These are phyloP conservation scores for Cyanophora paradoxa DNA, from an alignment of 78 protist genomes.

Conservation along the genomic window DNA sequence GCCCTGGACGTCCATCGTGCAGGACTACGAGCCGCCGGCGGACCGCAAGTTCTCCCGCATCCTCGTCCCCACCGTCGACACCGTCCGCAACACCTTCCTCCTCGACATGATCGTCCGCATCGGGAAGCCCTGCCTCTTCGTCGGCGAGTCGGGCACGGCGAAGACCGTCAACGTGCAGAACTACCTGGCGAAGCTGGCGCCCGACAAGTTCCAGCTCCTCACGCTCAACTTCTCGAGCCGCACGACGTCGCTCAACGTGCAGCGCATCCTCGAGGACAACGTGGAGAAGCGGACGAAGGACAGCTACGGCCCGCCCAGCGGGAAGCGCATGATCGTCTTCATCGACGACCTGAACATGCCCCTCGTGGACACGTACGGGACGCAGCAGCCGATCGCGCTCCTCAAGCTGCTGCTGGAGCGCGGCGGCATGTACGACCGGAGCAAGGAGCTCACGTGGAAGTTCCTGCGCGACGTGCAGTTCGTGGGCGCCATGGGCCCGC, in stretches of 20 bases:
- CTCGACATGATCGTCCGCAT: constrained; percentile 46
- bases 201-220: constrained; percentile 3
- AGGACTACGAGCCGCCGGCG: constrained; percentile 61
- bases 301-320: constrained; percentile 63
- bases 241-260: constrained; percentile 43
- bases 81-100: constrained; percentile 39
- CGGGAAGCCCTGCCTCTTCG: constrained; percentile 46
- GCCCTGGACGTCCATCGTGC: constrained; percentile 53
- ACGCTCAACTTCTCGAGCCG: constrained; percentile 58
- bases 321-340: constrained; percentile 44
- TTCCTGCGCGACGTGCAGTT: constrained; percentile 35
- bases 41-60: constrained; percentile 1
- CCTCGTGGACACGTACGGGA: constrained; percentile 71
- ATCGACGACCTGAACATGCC: constrained; percentile 83
- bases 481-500: constrained; percentile 70
- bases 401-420: constrained; percentile 67
- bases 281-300: constrained; percentile 57
- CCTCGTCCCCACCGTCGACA: constrained; percentile 30
- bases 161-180: constrained; percentile 52
- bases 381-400: constrained; percentile 67
- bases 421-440: constrained; percentile 60
- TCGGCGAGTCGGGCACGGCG: constrained; percentile 77
- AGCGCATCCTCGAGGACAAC: constrained; percentile 41
- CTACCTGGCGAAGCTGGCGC: constrained; percentile 16
- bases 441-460: constrained; percentile 1